These are phyloP conservation scores for Verbena officinalis DNA, from an alignment of 257 asterid genomes.

Conservation along the genomic window DNA sequence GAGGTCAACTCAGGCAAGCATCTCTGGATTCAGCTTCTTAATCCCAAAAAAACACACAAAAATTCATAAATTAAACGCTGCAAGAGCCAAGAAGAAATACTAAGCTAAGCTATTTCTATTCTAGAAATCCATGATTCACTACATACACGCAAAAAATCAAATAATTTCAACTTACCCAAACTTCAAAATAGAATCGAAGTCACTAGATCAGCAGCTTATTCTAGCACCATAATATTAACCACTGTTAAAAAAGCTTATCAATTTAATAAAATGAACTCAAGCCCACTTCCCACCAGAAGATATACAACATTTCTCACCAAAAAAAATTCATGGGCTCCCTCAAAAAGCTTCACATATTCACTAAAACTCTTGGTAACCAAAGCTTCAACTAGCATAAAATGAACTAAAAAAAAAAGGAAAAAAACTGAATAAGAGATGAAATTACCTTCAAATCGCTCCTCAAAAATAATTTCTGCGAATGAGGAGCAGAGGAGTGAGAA, in stretches of 20 bases:
- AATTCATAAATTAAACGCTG: too few species aligned
- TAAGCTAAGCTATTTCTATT: too few species aligned
- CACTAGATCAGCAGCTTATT: constrained; percentile 7
- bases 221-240: not conserved
- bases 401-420: not conserved
- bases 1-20: too few species aligned
- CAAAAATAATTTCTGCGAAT: constrained; percentile 72
- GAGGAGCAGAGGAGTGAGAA: constrained; percentile 43
- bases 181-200: constrained; percentile 17
- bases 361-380: not conserved
- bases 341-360: not conserved
- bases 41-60: too few species aligned
- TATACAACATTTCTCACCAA: not conserved
- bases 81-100: too few species aligned
- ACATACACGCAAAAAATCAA: constrained; percentile 1
- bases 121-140: not conserved
- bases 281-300: constrained; percentile 6
- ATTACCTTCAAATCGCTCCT: constrained; percentile 90
- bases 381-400: not conserved
- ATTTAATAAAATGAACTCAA: constrained; percentile 12
- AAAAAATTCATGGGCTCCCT: constrained; percentile 9
- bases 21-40: too few species aligned
- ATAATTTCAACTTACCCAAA: not conserved
- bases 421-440: not conserved
- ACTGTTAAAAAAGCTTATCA: not conserved